These are phyloP conservation scores for Phylloporus sp. DNA, from an alignment of 768 basidiomycete genomes.

Conservation along the genomic window DNA sequence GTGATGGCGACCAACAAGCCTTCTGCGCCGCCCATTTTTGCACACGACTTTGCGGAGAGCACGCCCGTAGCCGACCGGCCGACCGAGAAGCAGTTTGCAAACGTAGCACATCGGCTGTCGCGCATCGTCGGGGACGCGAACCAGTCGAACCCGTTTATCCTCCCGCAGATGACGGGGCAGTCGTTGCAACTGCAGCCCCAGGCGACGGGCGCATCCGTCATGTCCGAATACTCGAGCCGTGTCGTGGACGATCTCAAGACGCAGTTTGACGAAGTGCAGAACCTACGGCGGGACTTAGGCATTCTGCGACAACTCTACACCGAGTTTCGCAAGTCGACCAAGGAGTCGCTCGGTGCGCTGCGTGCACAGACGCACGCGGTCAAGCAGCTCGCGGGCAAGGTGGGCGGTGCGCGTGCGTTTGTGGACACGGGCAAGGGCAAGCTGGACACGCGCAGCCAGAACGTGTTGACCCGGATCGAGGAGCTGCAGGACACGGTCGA, in stretches of 20 bases:
- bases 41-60: constrained; percentile 58
- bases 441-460: constrained; percentile 86
- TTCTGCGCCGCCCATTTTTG: constrained; percentile 49
- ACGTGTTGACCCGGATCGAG: constrained; percentile 87
- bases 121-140: constrained; percentile 52
- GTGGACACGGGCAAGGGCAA: constrained; percentile 91
- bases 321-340: constrained; percentile 90
- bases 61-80: constrained; percentile 66
- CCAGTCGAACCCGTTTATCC: constrained; percentile 35
- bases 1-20: constrained; percentile 56
- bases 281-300: constrained; percentile 87
- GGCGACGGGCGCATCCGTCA: constrained; percentile 68
- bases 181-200: constrained; percentile 58
- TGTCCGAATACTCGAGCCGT: constrained; percentile 68
- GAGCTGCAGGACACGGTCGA: constrained; percentile 91
- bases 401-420: constrained; percentile 83
- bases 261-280: constrained; percentile 94
- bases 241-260: constrained; percentile 81
- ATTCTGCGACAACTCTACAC: constrained; percentile 93
- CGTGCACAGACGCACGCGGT: constrained; percentile 85
- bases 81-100: constrained; percentile 69
- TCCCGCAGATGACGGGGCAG: constrained; percentile 65
- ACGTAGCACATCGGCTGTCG: constrained; percentile 70
- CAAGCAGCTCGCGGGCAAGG: constrained; percentile 78
- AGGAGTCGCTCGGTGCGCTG: constrained; percentile 73